Base-by-base conservation (phyloP, 2,329 filamentous ascomycete genomes). In the Calonectria hongkongensis region DNA sequence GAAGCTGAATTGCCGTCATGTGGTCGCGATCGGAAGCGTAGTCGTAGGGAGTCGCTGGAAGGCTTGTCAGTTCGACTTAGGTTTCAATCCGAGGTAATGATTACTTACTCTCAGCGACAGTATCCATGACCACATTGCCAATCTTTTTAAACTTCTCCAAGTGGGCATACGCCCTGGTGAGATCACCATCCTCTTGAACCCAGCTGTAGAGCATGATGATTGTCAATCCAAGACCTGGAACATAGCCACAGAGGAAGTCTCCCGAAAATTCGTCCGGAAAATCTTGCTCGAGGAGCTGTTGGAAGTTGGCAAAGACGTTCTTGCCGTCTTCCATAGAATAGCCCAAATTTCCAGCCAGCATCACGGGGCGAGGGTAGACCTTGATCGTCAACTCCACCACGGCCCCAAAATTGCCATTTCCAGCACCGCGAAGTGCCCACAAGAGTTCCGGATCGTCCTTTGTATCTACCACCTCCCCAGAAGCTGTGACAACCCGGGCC, bases 341-440 rank as follows among this genome's bases (percentile, higher is more conserved):
- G 18, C 43, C 66, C 30, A 68, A 3, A n/a, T 62, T 41, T 30
- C 66, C 66, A 2, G 41, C 66, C 15, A 68, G 54, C 66, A 68
- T 68, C 30, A 30, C 6, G 6, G 66, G 54, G 4, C 33, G 21
- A 21, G 74, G 74, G 33, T 76, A 75, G 28, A 75, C 71, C 43
- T 73, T 73, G 25, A 73, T 63, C 21, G 68, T 66, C 43, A 76
- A 63, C 47, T 78, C 73, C 1, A 51, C 64, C 16, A 76, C 71
- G 8, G 73, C 54, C 7, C 75, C 75, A 67, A 75, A 76, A 50
- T 73, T 76, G 13, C 75, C 75, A 27, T 70, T 68, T 5, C 76
- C 75, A 10, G 73, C 76, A 28, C 76, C 76, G 21, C 73, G 69
- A 3, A 76, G 39, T 4, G 75, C 76, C 76, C 76, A 78, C 16